Conservation (phyloP, 805 yeast genomes). For the Komagataella pseudopastoris region DNA sequence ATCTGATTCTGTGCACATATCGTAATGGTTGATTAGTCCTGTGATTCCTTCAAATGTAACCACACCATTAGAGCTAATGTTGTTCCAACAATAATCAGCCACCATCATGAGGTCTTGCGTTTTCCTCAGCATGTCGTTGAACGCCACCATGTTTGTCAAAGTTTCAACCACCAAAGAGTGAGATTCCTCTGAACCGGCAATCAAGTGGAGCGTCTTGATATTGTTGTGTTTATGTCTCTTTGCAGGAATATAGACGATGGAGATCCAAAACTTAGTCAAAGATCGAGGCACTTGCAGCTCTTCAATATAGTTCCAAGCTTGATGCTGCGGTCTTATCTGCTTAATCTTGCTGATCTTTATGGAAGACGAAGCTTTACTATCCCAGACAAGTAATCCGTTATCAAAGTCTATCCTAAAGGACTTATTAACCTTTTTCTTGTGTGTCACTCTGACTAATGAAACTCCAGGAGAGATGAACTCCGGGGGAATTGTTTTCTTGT, state of each 20-base stretch:
- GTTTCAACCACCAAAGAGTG: conserved; percentile 43
- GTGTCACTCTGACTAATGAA: conserved; percentile 54
- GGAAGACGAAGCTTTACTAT: conserved; percentile 28
- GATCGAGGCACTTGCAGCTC: conserved; percentile 66
- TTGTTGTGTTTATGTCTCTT: conserved; percentile 42
- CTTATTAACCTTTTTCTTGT: conserved; percentile 50
- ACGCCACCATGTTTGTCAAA: conserved; percentile 36
- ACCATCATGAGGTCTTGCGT: conserved; percentile 21
- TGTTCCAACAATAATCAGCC: conserved; percentile 52
- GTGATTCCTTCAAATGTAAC: conserved; percentile 56
- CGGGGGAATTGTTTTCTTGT: conserved; percentile 24
- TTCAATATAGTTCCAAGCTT: conserved; percentile 77
- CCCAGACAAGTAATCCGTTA: conserved; percentile 45
- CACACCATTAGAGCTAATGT: conserved; percentile 21
- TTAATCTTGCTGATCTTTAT: conserved; percentile 50
- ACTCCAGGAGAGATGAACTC: conserved; percentile 43
- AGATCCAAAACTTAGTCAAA: conserved; percentile 59
- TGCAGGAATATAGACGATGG: conserved; percentile 46
- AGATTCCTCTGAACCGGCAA: conserved; percentile 41
- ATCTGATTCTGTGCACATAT: conserved; percentile 53
- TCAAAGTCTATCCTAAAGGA: conserved; percentile 41
- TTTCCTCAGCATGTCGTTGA: conserved; percentile 47
- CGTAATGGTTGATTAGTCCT: conserved; percentile 50
- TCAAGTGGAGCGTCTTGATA: conserved; percentile 66
- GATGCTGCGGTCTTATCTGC: conserved; percentile 45